Evolutionary conservation across 768 basidiomycete genomes (phyloP).

Genomic region (Lactarius evosmus): DNA sequence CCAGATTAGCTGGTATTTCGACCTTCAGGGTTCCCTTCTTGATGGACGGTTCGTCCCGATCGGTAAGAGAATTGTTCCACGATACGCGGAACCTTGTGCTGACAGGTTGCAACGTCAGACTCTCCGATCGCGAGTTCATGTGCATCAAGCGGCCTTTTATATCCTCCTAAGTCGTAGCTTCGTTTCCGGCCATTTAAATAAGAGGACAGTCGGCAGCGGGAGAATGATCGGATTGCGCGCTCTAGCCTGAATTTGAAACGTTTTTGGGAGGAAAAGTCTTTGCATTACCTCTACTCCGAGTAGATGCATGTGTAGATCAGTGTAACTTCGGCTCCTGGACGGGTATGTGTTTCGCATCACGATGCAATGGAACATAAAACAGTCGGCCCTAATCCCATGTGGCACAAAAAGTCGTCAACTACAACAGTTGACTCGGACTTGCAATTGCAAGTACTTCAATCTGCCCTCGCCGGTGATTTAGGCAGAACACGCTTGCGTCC

Average conservation of each 20-base stretch:
- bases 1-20: conserved; percentile 60
- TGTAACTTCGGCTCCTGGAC: background rate
- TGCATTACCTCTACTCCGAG: background rate
- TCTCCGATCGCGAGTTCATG: conserved; percentile 51
- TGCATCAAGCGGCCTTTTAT: conserved; percentile 54
- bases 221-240: background rate
- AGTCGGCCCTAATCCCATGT: background rate
- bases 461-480: too few species aligned
- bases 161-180: conserved; percentile 51
- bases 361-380: background rate
- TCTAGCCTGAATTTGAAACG: background rate
- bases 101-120: conserved; percentile 38
- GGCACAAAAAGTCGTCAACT: background rate
- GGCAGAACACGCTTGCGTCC: too few species aligned
- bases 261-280: background rate
- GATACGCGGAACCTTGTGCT: background rate
- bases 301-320: background rate
- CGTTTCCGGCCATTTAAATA: background rate
- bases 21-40: conserved; percentile 60
- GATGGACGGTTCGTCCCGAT: conserved; percentile 64
- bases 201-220: background rate
- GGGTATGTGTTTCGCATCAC: background rate
- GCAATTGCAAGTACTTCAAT: background rate
- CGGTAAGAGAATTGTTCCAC: conserved; percentile 37
- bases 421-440: background rate